Base-by-base conservation (phyloP, 805 yeast genomes). In the Wickerhamomyces pijperi region DNA sequence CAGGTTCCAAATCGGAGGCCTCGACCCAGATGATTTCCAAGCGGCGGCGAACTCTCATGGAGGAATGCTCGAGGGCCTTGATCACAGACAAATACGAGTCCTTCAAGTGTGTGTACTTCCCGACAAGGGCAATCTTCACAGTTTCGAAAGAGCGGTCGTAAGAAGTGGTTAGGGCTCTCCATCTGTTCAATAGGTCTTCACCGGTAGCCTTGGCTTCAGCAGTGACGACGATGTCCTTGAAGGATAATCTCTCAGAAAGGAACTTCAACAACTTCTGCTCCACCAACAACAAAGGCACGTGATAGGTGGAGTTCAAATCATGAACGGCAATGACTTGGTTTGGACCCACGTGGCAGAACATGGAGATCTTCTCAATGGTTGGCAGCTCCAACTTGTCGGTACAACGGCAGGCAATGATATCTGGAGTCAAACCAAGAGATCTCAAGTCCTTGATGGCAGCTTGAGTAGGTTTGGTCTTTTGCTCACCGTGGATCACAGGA, bases 341-440 rank as follows among this genome's bases (percentile, higher is more conserved):
- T n/a, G 94, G 84, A 23, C 96, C 97, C 50, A 92, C 98, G 58
- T 92, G 97, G 63, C 97, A 90, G 67, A 92, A 92, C 97, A 92
- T 92, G 43, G 97, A 92, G 56, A 92, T 90, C 66, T 92, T 92
- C 47, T 83, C 90, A 56, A 82, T 84, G n/a, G 96, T 87, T 47
- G 87, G 77, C 42, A 65, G 64, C 54, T 83, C 94, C 51, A 92
- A 73, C 55, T 74, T 73, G 49, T 82, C 82, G 38, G 85, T 72
- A 69, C 99, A 92, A 68, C 99, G 78, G 69, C 97, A 90, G 42
- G 97, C 98, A 66, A 92, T 86, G 77, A 92, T 81, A 62, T 92
- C 97, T 17, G 97, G 97, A 31, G 80, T 76, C 59, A 92, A 74
- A 54, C 99, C 99, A 44, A 90, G 68, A 36, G 95, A 83, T 65